A percentile compares a stretch with the other conserved stretches of the same genome.
These are phyloP conservation scores for Bipolaris zeicola DNA, from an alignment of 2,329 filamentous ascomycete species.

Conservation along the genomic window DNA sequence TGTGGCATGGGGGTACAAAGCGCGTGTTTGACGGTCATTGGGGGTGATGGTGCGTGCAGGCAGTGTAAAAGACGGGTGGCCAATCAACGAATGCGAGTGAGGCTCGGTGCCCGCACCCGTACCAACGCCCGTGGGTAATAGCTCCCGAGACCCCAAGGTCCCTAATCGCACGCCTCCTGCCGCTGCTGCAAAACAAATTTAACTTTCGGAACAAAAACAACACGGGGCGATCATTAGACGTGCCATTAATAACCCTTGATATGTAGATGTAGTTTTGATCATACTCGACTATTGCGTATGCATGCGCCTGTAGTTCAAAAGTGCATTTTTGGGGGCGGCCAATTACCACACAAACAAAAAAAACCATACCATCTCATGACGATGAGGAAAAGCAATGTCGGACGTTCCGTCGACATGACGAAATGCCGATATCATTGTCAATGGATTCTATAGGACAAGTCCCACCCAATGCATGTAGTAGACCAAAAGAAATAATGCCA, in stretches of 20 bases:
- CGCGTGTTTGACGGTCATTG: slow-evolving; percentile 6
- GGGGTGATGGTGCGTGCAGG: background rate
- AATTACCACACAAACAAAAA: background rate
- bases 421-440: slow-evolving; percentile 3
- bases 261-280: background rate
- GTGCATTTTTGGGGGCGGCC: background rate
- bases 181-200: background rate
- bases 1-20: background rate
- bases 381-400: background rate
- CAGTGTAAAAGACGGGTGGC: background rate
- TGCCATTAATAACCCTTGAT: background rate
- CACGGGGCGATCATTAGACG: background rate
- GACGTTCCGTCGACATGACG: background rate
- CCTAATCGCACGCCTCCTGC: background rate
- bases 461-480: slow-evolving; percentile 10
- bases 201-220: background rate
- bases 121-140: background rate
- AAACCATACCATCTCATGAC: background rate
- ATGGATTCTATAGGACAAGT: slow-evolving; percentile 7
- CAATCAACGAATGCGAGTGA: background rate
- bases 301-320: background rate
- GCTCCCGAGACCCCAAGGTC: background rate
- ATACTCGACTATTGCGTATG: background rate
- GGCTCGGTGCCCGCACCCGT: background rate
- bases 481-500: slow-evolving; percentile 4